Evolutionary conservation across 139 green algal species (phyloP).

Genomic region (Tetraselmis striata): DNA sequence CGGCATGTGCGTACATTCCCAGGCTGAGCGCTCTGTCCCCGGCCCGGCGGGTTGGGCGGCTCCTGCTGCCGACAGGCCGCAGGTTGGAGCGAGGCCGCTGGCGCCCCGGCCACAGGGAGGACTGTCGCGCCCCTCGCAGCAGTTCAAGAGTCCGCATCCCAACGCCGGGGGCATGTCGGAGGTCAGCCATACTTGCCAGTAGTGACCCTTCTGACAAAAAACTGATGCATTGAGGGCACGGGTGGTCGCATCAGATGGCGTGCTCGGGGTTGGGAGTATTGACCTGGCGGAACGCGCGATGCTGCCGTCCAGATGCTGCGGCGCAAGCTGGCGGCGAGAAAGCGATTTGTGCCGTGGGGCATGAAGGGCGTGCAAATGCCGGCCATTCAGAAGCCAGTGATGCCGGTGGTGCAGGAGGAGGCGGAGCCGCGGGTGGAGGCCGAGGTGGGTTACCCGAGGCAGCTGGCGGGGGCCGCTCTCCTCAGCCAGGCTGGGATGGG

Average conservation of each 20-base stretch:
- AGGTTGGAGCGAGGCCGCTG: background rate
- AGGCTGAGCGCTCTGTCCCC: too few relatives aligned
- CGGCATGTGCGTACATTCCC: background rate
- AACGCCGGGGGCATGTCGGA: background rate
- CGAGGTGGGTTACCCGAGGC: too few relatives aligned
- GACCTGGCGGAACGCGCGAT: background rate
- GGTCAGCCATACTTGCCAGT: too few relatives aligned
- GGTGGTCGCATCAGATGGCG: background rate
- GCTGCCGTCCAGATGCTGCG: conserved; percentile 43
- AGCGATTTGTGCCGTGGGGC: conserved; percentile 76
- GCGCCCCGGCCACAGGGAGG: background rate
- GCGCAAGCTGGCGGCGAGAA: conserved; percentile 49
- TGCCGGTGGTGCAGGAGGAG: background rate
- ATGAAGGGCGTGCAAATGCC: conserved; percentile 36
- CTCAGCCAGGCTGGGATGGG: too few relatives aligned
- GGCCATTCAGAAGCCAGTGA: conserved; percentile 4
- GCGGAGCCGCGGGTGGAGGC: background rate
- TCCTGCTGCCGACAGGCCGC: too few relatives aligned
- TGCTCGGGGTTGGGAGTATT: background rate
- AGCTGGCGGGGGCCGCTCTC: too few relatives aligned
- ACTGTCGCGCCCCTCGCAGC: background rate
- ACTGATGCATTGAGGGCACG: too few relatives aligned
- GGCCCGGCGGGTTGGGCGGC: too few relatives aligned
- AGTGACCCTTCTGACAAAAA: too few relatives aligned
- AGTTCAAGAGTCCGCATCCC: background rate